Base-by-base conservation (phyloP, 192 early-diverging fungal species). In the Umbelopsis sp. region DNA sequence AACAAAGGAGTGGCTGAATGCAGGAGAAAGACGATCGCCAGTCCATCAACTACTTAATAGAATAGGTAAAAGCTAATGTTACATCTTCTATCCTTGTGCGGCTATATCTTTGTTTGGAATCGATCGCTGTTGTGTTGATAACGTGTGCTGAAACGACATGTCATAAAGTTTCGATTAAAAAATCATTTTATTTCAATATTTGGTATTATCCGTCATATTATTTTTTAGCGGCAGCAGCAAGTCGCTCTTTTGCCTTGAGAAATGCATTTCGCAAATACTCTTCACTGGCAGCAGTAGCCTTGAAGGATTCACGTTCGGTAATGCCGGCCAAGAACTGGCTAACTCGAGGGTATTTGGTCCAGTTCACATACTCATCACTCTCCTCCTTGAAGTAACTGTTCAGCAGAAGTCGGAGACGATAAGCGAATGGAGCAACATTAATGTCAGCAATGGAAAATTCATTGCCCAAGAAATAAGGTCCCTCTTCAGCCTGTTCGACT, bases 401-500 rank as follows among this genome's bases (percentile, higher is more conserved):
- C 20, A 43, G 31, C 7, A 77, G 47, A 1, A 47, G 34, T 6
- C 44, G n/a, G 59, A 82, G 52, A 12, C 85, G 85, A 17, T 50
- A 79, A 29, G 76, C 26, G 71, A 82, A 81, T 22, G 85, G 85
- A 4, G 81, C 78, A 24, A 84, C 45, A 5, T 79, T 77, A 36
- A 84, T 65, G 71, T 86, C 85, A 25, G 85, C 85, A 51, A 86
- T 73, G 2, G 80, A 74, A 56, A 76, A 86, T 51, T 82, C 68
- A 3, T 74, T 71, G 17, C 85, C 85, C 12, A 86, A 65, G 74
- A 81, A 83, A 56, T 76, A 86, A 34, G 79, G 77, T 24, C 85
- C 85, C 3, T 59, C 44, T n/a, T 44, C 16, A 62, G 76, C 68
- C 43, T 70, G 70, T 65, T 79, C 79, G 8, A 56, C 31, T 5